These are phyloP conservation scores for Parietaria judaica DNA, from an alignment of 306 rosid genomes.

Conservation along the genomic window DNA sequence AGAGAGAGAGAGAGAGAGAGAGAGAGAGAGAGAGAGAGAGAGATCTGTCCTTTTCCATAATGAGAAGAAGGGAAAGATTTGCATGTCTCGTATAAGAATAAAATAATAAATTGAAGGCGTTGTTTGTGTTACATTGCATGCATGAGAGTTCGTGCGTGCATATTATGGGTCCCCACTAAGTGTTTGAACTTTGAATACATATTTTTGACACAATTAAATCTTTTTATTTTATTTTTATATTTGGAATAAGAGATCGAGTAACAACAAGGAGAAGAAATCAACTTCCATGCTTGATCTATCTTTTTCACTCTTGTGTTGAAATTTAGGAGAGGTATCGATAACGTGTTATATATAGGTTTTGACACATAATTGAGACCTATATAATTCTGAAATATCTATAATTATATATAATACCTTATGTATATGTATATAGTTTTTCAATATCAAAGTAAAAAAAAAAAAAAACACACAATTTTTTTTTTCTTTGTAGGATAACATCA, in stretches of 20 bases:
- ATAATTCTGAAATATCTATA: no score
- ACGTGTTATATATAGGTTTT: not conserved
- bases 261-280: not conserved
- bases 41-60: conserved; percentile 11
- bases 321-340: not conserved
- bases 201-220: conserved; percentile 2
- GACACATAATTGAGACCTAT: not conserved
- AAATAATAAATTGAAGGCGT: not conserved
- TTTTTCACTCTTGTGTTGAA: conserved; percentile 6
- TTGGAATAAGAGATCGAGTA: not conserved
- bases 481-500: no score
- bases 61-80: conserved; percentile 11
- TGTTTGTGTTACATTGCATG: not conserved
- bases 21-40: not conserved
- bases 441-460: conserved; percentile 1
- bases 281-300: conserved; percentile 3
- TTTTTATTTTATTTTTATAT: not conserved
- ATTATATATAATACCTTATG: no score
- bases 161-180: conserved; percentile 8
- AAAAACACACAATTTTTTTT: no score
- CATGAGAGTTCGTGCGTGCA: conserved; percentile 15
- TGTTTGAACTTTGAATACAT: not conserved
- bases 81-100: conserved; percentile 17
- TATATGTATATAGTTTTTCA: no score
- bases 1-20: not conserved